Base-by-base conservation (phyloP, 495 filamentous ascomycete genomes). In the Aspergillus heteromorphus region DNA sequence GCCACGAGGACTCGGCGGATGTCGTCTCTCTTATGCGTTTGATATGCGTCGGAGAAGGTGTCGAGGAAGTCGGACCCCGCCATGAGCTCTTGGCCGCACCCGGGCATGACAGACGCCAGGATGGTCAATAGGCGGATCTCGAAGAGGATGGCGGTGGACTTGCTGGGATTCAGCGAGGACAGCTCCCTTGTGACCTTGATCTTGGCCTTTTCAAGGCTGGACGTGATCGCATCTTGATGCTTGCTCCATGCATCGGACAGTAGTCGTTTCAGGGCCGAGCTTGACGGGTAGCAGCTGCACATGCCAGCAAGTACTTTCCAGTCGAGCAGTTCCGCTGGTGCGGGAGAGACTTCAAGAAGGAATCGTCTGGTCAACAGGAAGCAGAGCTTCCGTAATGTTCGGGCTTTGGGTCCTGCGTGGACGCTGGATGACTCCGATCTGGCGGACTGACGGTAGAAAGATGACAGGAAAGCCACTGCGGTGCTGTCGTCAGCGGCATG, bases 1-100 rank as follows among this genome's bases (percentile, higher is more conserved):
- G 83, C 79, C 16, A 89, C 75, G n/a, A 93, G 72, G 4, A 79
- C 73, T 52, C 78, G 83, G 41, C 82, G 78, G 11, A 86, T 64
- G 6, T 77, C 76, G 13, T 77, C 78, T 40, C 83, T 79, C 57
- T 75, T 79, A 20, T 59, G 53, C 47, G 82, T 71, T 40, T 75
- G 80, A 67, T 87, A 95, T 48, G 81, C 81, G 56, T 75, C 79
- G 29, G 79, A 72, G 13, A 95, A 73, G 2, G 85, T 83, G 62
- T 96, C 91, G 11, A 95, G 63, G 60, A 91, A 91, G 65, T 96
- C 91, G 45, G 88, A 88, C 16, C 91, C 91, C 1, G 84, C 84
- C 65, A 95, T 78, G 45, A 95, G 83, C 60, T 85, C 83, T 38
- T 76, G 71, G 34, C 76, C 75, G 62, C 56, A 64, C 30, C 56